phyloP scores from a whole-genome alignment of 345 rosid genomes.

The Hypericum perforatum region DNA sequence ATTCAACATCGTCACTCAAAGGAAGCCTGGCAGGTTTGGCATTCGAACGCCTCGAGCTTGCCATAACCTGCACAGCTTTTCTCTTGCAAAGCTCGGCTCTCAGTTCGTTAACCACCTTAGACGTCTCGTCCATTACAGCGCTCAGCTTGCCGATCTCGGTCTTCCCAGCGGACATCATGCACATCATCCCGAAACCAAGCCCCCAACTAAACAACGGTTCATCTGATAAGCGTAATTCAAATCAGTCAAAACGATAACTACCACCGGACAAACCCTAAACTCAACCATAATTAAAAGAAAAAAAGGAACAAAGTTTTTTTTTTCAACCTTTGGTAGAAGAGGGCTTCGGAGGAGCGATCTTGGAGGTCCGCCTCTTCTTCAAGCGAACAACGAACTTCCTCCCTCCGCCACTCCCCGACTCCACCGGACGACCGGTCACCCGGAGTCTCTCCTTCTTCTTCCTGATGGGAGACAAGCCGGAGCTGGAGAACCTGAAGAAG shows the following conservation, averaged over 20 bases:
- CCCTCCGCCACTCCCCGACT: constrained; percentile 13
- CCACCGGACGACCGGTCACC: constrained; percentile 19
- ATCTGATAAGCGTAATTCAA: constrained; percentile 27
- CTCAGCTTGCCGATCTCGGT: constrained; percentile 53
- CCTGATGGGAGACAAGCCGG: constrained; percentile 25
- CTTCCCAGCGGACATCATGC: constrained; percentile 69
- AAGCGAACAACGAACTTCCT: constrained; percentile 32
- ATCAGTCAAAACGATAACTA: constrained; percentile 1
- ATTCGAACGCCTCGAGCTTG: constrained; percentile 15
- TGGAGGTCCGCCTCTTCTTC: constrained; percentile 55
- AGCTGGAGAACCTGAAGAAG: constrained; percentile 71
- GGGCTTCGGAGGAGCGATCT: constrained; percentile 28
- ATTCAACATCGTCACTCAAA: constrained; percentile 40
- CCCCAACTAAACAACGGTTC: constrained; percentile 46
- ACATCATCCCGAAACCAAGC: constrained; percentile 67
- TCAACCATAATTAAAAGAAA: neutral
- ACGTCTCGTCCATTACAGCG: constrained; percentile 56
- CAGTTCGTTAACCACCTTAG: constrained; percentile 55
- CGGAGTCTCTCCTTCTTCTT: constrained; percentile 17
- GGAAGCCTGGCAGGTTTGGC: constrained; percentile 16
- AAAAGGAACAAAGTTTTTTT: constrained; percentile 4
- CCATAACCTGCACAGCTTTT: constrained; percentile 24
- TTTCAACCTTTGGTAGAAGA: constrained; percentile 43
- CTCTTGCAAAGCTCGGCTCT: constrained; percentile 50
- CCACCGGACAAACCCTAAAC: constrained; percentile 1